Evolutionary conservation across 208 protist species (phyloP), one percentile per base, ranked within the genome.

Genomic region (Jaenimonas drosophilae): DNA sequence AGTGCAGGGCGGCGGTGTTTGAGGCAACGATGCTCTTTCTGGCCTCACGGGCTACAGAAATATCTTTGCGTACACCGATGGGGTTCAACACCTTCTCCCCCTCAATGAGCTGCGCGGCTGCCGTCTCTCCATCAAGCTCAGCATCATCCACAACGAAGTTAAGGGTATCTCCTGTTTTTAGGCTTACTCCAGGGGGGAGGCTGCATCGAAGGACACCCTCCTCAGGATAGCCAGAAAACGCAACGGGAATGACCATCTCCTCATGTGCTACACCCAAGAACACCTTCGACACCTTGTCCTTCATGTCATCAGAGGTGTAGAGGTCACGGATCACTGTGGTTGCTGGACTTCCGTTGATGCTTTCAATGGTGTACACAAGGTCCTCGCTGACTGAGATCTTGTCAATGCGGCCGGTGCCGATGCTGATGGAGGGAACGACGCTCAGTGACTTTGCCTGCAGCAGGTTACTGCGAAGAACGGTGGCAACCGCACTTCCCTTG

Each of bases 61-160:
- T 79, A 49, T 84, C 71, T 34, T 92, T 92, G 27, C 69, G 62
- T 0, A 77, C 76, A 1, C 61, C 65, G 3, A 73, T 46, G 7
- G 77, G 71, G 2, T 51, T 52, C 14, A 81, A 26, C 5, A 44
- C 36, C 49, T 81, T 74, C 38, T 88, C 63, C 30, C 73, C 30
- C 4, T 52, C 53, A 34, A 92, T 76, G 43, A 92, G 41, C 19
- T 75, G 47, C 25, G 73, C 64, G 2, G 78, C 84, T 9, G 70
- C 66, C 27, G 66, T 54, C 72, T 92, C 84, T 9, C 70, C 78
- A 42, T 92, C 84, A 16, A 92, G 51, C 43, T 92, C 84, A 4
- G 57, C 62, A 36, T 92, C 84, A 42, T 92, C 84, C 17, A 88
- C 84, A 7, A 92, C 50, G 3, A 92, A 52, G 47, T 86, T 66